Conservation (phyloP, 164 flowering plant species). For the Houttuynia cordata region DNA sequence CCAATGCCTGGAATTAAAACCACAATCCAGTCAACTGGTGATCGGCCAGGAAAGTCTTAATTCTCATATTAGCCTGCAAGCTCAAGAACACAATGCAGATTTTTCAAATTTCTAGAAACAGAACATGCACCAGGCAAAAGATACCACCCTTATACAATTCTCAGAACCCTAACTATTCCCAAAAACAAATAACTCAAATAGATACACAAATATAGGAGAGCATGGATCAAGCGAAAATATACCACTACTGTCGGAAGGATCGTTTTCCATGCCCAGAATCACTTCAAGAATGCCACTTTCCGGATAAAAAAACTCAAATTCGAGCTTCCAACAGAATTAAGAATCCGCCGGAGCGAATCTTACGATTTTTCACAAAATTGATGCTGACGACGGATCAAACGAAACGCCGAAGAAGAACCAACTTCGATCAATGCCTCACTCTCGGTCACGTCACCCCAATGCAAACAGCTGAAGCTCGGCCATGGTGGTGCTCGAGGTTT, state of each 20-base stretch:
- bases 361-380: not conserved
- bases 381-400: not conserved
- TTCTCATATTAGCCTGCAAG: not conserved
- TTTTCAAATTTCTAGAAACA: too few species aligned
- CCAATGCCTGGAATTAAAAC: too few species aligned
- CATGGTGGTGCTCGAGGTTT: too few species aligned
- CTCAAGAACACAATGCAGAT: not conserved
- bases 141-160: too few species aligned
- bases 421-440: too few species aligned
- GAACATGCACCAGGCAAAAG: too few species aligned
- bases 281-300: not conserved
- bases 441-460: not conserved
- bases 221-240: conserved; percentile 5
- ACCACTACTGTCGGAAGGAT: conserved; percentile 37
- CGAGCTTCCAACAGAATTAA: not conserved
- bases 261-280: conserved; percentile 36
- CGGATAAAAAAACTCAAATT: not conserved
- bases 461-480: not conserved
- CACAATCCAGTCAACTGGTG: too few species aligned
- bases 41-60: too few species aligned
- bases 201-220: too few species aligned
- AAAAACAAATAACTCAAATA: too few species aligned
- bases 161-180: too few species aligned
- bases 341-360: not conserved
- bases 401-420: not conserved